Evolutionary conservation across 1,284 basidiomycete species (phyloP), one percentile per base, ranked within the genome.

Genomic region (Cutaneotrichosporon curvatum): DNA sequence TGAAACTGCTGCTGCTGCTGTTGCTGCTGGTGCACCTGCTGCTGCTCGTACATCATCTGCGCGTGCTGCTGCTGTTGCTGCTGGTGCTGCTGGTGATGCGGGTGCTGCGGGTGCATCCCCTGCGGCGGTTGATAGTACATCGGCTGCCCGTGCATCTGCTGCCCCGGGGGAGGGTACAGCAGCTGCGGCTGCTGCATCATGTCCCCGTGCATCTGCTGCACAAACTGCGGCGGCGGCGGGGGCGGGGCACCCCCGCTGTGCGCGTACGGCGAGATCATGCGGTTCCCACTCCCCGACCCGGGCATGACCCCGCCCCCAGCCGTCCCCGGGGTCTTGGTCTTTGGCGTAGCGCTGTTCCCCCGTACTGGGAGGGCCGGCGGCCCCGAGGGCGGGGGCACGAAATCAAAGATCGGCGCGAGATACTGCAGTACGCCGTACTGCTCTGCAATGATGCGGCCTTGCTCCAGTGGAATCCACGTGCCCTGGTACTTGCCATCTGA

Each of bases 401-500:
- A 92, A 69, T 95, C 90, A 67, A 96, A 92, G 51, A 97, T 77
- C 3, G 91, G 88, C 0, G 82, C 78, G 45, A 97, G 79, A 43
- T 90, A 77, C 39, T 83, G 80, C 16, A 84, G 82, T 28, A 95
- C 89, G 45, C 87, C 87, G 71, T 87, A 92, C 62, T 89, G 87
- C n/a, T 80, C 71, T 10, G 92, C 89, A 35, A 97, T 82, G 56
- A 91, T 87, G 50, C 85, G 81, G 25, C 89, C 91, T 49, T 87
- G 79, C 57, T 91, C 85, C 36, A 94, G 81, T 3, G 91, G 91
- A 57, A 96, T 90, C 94, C 95, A 99, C 42, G 95, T 98, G 51
- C 95, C 95, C 71, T 99, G 95, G 70, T 97, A 99, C 74, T 96
- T 96, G 36, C 95, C 95, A 65, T 97, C 68, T 71, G 37, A 12